Evolutionary conservation across 2,329 filamentous ascomycete species (phyloP).

Genomic region (Verticillium albo-atrum): DNA sequence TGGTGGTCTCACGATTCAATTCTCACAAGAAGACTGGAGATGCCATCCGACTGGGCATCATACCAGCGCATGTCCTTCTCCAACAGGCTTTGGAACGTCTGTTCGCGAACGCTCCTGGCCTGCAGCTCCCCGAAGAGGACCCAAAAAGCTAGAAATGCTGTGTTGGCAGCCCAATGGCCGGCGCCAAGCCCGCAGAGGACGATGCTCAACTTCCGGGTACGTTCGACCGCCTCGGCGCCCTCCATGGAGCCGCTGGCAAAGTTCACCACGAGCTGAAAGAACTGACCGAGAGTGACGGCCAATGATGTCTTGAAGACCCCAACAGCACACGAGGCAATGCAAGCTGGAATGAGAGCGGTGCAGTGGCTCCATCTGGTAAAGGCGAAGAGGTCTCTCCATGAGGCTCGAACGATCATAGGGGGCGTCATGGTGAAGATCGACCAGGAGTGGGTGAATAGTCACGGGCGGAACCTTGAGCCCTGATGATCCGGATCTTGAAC

Average conservation of each 20-base stretch:
- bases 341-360: conserved; percentile 46
- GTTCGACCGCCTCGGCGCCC: conserved; percentile 44
- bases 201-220: conserved; percentile 56
- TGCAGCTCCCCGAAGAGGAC: conserved; percentile 78
- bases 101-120: conserved; percentile 58
- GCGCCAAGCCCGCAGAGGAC: conserved; percentile 60
- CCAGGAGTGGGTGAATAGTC: no score
- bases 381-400: conserved; percentile 55
- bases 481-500: no score
- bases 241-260: conserved; percentile 55
- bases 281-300: conserved; percentile 66
- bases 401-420: conserved; percentile 6
- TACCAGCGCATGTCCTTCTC: conserved; percentile 77
- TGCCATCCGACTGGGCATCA: conserved; percentile 66
- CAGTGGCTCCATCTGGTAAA: conserved; percentile 65
- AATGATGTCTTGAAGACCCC: conserved; percentile 62
- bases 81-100: conserved; percentile 66
- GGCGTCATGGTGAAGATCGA: neutral
- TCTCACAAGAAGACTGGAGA: conserved; percentile 65
- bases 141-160: conserved; percentile 66
- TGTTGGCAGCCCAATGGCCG: conserved; percentile 63
- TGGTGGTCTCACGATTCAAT: conserved; percentile 62
- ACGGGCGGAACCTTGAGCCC: no score
- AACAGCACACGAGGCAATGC: conserved; percentile 51
- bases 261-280: conserved; percentile 68